These are phyloP conservation scores for Leccinum pachyderme DNA, from an alignment of 1,284 basidiomycete genomes.

Conservation along the genomic window DNA sequence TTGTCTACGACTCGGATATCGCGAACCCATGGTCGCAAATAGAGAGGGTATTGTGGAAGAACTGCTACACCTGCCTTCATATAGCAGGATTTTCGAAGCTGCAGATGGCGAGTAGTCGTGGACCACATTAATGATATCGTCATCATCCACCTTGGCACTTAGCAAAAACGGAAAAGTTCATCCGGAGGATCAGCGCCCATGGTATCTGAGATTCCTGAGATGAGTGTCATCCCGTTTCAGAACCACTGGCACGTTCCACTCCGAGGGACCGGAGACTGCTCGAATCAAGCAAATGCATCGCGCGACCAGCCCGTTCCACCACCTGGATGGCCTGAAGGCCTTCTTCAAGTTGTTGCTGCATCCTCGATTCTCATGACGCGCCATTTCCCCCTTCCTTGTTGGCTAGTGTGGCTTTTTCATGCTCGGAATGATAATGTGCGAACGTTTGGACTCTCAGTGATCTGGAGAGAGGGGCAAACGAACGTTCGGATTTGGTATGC, in stretches of 20 bases:
- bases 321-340: background rate
- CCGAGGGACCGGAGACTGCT: background rate
- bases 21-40: background rate
- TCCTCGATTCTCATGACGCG: background rate
- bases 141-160: background rate
- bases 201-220: background rate
- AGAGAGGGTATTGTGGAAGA: background rate
- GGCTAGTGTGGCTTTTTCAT: background rate
- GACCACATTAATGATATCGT: background rate
- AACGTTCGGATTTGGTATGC: background rate
- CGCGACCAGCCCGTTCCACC: background rate
- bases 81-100: background rate
- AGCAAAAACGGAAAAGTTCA: background rate
- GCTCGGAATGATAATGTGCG: background rate
- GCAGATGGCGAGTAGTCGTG: background rate
- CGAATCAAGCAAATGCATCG: background rate
- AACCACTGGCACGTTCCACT: background rate
- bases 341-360: background rate
- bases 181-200: background rate
- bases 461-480: background rate
- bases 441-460: background rate
- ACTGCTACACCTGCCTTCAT: slow-evolving; percentile 1
- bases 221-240: background rate
- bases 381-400: background rate
- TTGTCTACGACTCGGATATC: background rate